Conservation (phyloP, 2,329 filamentous ascomycete genomes). For the Alternaria triticimaculans region DNA sequence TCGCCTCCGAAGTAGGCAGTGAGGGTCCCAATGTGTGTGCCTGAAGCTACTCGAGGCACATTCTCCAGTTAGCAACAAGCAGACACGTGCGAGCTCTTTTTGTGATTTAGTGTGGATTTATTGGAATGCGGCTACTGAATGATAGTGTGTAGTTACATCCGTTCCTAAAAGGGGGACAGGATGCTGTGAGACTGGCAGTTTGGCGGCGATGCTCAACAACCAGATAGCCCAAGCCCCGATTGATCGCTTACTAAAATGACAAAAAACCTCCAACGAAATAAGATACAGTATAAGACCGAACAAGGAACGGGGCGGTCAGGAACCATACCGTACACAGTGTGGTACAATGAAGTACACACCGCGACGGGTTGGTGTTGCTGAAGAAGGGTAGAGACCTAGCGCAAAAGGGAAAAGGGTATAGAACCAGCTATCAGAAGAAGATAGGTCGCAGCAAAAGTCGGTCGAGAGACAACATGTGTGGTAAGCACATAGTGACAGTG, state of each 20-base stretch:
- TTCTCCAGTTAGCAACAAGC: neutral
- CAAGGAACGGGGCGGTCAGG: neutral
- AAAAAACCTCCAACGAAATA: neutral
- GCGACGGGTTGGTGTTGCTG: neutral
- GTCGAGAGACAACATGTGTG: neutral
- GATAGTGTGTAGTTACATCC: neutral
- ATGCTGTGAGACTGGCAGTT: neutral
- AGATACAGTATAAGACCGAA: neutral
- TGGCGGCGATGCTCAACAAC: neutral
- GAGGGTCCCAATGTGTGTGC: neutral
- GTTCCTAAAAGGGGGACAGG: neutral
- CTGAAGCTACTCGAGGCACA: neutral
- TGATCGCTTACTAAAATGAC: neutral
- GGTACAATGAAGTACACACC: neutral
- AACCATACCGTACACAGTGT: neutral
- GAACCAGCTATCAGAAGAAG: conserved; percentile 10
- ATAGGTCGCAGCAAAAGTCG: conserved; percentile 7
- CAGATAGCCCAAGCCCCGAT: neutral
- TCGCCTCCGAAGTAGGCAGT: neutral
- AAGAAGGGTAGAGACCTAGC: neutral
- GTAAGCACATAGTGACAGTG: neutral
- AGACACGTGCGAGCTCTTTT: neutral
- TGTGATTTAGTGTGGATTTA: neutral
- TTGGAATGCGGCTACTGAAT: neutral
- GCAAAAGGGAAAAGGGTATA: conserved; percentile 13